Evolutionary conservation across 495 filamentous ascomycete species (phyloP).

Genomic region (Bacidia gigantensis): DNA sequence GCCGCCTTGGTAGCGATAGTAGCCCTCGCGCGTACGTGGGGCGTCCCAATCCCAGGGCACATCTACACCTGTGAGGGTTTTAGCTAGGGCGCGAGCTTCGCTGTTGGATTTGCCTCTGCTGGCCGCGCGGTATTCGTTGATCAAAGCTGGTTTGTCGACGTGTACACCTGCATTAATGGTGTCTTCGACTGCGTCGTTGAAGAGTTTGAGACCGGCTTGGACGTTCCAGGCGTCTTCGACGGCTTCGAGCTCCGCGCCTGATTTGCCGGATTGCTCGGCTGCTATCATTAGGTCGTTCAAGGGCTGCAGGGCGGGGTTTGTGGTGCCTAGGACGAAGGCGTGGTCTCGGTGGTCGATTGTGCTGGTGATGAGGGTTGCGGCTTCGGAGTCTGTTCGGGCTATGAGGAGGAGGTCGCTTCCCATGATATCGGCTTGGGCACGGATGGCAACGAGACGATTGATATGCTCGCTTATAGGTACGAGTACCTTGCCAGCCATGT

Average conservation of each 20-base stretch:
- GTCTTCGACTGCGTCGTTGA: conserved; percentile 77
- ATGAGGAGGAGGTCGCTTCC: conserved; percentile 80
- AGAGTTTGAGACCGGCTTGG: conserved; percentile 79
- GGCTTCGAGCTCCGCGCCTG: conserved; percentile 65
- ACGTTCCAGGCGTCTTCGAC: conserved; percentile 82
- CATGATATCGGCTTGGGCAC: conserved; percentile 98
- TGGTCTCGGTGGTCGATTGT: conserved; percentile 94
- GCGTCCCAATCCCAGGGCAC: conserved; percentile 89
- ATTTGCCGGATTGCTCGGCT: conserved; percentile 73
- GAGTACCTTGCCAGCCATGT: conserved; percentile 98
- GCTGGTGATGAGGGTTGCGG: conserved; percentile 90
- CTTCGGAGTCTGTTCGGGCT: conserved; percentile 93
- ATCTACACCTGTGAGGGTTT: conserved; percentile 65
- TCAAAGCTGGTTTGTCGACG: conserved; percentile 52
- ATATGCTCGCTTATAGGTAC: conserved; percentile 97
- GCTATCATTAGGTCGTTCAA: conserved; percentile 83
- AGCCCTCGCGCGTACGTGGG: conserved; percentile 83
- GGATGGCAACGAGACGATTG: conserved; percentile 92
- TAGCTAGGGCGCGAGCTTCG: conserved; percentile 74
- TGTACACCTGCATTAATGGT: conserved; percentile 54
- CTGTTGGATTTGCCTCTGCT: conserved; percentile 73
- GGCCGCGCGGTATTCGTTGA: conserved; percentile 47
- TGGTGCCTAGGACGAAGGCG: conserved; percentile 77
- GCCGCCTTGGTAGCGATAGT: conserved; percentile 81
- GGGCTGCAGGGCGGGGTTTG: conserved; percentile 71